Conservation (phyloP, 257 asterid species). For the Solanum lycopersicoides region DNA sequence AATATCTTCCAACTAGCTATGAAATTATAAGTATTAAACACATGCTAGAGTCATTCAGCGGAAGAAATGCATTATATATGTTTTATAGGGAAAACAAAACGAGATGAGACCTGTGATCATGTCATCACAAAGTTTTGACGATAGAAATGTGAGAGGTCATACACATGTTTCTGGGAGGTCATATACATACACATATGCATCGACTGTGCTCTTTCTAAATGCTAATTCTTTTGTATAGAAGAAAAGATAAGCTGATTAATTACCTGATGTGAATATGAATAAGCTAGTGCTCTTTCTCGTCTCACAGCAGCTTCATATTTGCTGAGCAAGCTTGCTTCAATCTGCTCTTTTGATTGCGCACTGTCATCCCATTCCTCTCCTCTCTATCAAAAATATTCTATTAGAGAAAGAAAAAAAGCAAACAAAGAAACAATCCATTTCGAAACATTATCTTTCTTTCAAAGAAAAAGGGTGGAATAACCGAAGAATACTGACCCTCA, state of each 20-base stretch:
- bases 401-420: background rate
- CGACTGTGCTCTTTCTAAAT: background rate
- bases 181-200: background rate
- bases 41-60: background rate
- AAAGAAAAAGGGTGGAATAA: background rate
- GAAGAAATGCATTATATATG: background rate
- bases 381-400: slow-evolving; percentile 32
- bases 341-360: slow-evolving; percentile 73
- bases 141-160: background rate
- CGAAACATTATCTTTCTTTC: background rate
- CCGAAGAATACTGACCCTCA: slow-evolving; percentile 45
- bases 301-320: slow-evolving; percentile 85
- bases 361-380: slow-evolving; percentile 95
- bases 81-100: background rate
- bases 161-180: background rate
- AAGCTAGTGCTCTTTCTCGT: slow-evolving; percentile 94
- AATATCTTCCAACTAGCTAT: background rate
- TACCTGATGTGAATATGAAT: slow-evolving; percentile 95
- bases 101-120: background rate
- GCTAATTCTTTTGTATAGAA: background rate
- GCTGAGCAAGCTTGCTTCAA: slow-evolving; percentile 64
- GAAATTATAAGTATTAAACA: background rate
- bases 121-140: background rate
- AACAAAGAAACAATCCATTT: background rate
- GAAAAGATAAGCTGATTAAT: background rate